Percentiles rank a stretch among this genome's conserved stretches.
These are phyloP conservation scores for Diutina scorzettiae DNA, from an alignment of 1,139 yeast species.

Conservation along the genomic window DNA sequence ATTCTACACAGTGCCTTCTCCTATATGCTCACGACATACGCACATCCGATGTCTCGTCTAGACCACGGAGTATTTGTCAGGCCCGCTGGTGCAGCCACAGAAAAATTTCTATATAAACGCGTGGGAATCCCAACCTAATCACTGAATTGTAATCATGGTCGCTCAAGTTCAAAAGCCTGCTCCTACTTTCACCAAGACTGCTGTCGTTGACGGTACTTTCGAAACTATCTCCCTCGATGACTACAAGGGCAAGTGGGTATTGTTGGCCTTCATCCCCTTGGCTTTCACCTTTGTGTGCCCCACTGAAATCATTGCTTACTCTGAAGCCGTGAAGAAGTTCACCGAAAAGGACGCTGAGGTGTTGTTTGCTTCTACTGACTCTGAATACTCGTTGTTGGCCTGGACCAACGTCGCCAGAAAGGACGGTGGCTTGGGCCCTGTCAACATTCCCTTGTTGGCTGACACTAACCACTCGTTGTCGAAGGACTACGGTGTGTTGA, in stretches of 20 bases:
- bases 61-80: conserved; percentile 5
- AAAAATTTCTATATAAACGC: not conserved
- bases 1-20: too few species aligned
- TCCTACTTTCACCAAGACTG: conserved; percentile 90
- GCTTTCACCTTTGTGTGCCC: conserved; percentile 99
- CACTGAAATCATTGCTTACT: conserved; percentile 96
- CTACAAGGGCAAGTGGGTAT: conserved; percentile 96
- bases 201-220: conserved; percentile 90
- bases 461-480: conserved; percentile 95
- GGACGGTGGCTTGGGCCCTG: conserved; percentile 97
- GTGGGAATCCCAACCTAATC: not conserved
- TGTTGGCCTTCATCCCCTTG: conserved; percentile 93
- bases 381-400: conserved; percentile 92
- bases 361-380: conserved; percentile 94
- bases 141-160: conserved; percentile 41
- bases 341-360: conserved; percentile 79
- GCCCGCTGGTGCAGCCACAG: conserved; percentile 3
- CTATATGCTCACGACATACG: too few species aligned
- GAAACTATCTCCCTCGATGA: conserved; percentile 90
- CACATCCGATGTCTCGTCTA: too few species aligned
- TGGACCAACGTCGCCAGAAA: conserved; percentile 96
- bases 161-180: conserved; percentile 91
- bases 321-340: conserved; percentile 87
- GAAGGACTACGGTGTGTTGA: conserved; percentile 91
- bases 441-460: conserved; percentile 86